Percentiles rank a stretch among this genome's conserved stretches.
These are phyloP conservation scores for Ettlia oleoabundans DNA, from an alignment of 139 green algal species.

Conservation along the genomic window DNA sequence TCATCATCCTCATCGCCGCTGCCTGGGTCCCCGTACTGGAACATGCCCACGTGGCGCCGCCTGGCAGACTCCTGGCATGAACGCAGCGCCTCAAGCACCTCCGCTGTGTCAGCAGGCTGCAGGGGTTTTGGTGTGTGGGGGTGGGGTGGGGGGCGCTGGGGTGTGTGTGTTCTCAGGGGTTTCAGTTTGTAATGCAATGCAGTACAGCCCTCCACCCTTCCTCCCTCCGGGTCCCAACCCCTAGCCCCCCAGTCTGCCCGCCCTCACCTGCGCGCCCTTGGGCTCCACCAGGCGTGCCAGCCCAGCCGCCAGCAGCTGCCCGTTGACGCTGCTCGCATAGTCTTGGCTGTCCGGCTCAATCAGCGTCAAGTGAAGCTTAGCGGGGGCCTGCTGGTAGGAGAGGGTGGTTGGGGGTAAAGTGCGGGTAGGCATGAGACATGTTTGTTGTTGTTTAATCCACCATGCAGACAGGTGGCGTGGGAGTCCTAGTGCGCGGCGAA, in stretches of 20 bases:
- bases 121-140: too few relatives aligned
- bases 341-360: constrained; percentile 16
- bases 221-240: too few relatives aligned
- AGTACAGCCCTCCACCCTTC: too few relatives aligned
- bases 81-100: constrained; percentile 50
- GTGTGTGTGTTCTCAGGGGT: not conserved
- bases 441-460: too few relatives aligned
- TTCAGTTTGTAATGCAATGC: too few relatives aligned
- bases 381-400: constrained; percentile 30
- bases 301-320: constrained; percentile 57
- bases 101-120: constrained; percentile 5
- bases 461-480: too few relatives aligned
- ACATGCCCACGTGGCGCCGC: constrained; percentile 76
- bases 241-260: too few relatives aligned
- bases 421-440: too few relatives aligned
- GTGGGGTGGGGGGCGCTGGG: not conserved
- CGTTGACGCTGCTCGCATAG: constrained; percentile 28
- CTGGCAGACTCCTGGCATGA: constrained; percentile 71
- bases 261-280: constrained; percentile 33
- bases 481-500: too few relatives aligned
- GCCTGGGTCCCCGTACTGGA: constrained; percentile 85
- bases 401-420: not conserved
- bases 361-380: constrained; percentile 55
- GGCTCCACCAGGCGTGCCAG: constrained; percentile 46
- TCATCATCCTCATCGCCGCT: constrained; percentile 75